phyloP scores from a whole-genome alignment of 176 grass and related monocot species.

The Cenchrus americanus region DNA sequence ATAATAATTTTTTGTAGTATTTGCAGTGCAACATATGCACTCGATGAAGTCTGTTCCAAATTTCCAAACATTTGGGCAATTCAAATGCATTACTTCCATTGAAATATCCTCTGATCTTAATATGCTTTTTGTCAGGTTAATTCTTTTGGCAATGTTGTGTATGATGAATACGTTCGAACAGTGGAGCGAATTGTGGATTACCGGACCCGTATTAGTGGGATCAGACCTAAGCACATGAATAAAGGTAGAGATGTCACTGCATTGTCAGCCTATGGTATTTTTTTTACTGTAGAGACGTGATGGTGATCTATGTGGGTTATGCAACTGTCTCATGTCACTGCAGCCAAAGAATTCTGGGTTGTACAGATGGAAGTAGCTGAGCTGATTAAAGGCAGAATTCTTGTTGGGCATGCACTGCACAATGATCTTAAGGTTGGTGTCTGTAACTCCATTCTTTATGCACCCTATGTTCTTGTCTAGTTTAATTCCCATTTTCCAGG shows the following conservation, averaged over 20 bases:
- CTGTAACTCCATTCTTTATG: constrained; percentile 4
- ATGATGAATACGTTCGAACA: constrained; percentile 77
- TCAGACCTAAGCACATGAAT: constrained; percentile 88
- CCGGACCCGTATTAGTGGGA: constrained; percentile 89
- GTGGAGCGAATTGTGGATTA: constrained; percentile 86
- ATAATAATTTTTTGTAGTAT: background rate
- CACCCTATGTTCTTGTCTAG: constrained; percentile 37
- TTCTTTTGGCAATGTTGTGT: constrained; percentile 78
- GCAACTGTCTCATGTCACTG: constrained; percentile 40
- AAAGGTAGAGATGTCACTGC: constrained; percentile 55
- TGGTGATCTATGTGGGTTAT: constrained; percentile 25
- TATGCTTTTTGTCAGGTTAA: constrained; percentile 69
- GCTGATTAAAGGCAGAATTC: constrained; percentile 81
- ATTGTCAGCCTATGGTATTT: constrained; percentile 16
- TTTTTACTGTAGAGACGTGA: background rate
- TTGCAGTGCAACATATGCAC: background rate
- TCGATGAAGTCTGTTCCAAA: constrained; percentile 16
- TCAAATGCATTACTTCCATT: constrained; percentile 8
- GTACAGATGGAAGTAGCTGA: constrained; percentile 80
- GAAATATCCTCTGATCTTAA: constrained; percentile 27
- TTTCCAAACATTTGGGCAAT: background rate
- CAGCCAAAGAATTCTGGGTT: constrained; percentile 79
- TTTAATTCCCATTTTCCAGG: constrained; percentile 48
- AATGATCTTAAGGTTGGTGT: constrained; percentile 89
- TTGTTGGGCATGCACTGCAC: constrained; percentile 95